Base-by-base conservation (phyloP, 345 rosid genomes). In the Jatropha curcas region DNA sequence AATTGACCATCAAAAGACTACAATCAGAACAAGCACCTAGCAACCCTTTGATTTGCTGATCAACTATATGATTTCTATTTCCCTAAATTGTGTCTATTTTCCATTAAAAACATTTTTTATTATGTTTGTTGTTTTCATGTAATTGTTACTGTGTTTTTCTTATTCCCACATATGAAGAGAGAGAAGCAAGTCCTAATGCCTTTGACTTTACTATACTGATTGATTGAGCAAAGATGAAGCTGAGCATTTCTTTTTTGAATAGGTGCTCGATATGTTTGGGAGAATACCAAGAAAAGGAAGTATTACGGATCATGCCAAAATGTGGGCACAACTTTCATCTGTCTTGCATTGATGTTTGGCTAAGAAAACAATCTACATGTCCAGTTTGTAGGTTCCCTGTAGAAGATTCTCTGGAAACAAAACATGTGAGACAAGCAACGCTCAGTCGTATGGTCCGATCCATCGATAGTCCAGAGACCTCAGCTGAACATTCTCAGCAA, bases 191-290 rank as follows among this genome's bases (percentile, higher is more conserved):
- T 48, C 50, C 24, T 19, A 2, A 11, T 62, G 11, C 4, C 63
- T 33, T 17, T 69, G n/a, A 45, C 48, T 62, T 52, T 7, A 24
- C 27, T 22, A n/a, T 35, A 7, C 59, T 52, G 45, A 39, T 22
- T 24, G 22, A 11, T 17, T 33, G 34, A 20, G 33, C 22, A 33
- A 16, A 5, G 31, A 57, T 19, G n/a, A 72, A 60, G 63, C 58
- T 60, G 67, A 75, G 17, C 16, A 48, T 17, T 3, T 48, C 2
- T 48, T 33, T 16, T 63, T 60, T 63, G 11, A 16, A 71, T 82
- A 90, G 95, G 70, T 90, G 96, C 74, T 81, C 96, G 0, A 90
- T 90, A 73, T 90, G 92, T 60, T 74, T 90, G 37, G 92, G 89
- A 45, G 91, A 88, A 67, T 90, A 90, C 83, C 84, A 84, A 70